Base-by-base conservation (phyloP, 2,329 filamentous ascomycete species). In the Xylaria sp. region DNA sequence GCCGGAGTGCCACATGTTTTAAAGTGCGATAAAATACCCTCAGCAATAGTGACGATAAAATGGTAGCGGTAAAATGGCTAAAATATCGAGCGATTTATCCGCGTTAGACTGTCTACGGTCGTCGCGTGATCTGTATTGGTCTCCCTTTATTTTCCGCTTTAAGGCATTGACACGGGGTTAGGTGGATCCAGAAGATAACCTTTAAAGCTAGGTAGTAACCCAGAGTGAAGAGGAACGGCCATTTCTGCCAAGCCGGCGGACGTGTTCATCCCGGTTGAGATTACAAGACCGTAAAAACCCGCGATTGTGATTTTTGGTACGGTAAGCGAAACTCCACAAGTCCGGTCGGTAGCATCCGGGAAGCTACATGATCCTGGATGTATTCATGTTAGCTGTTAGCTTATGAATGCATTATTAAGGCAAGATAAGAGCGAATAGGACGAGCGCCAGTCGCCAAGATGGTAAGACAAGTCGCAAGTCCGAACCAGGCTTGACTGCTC, bases 21-120 rank as follows among this genome's bases (percentile, higher is more conserved):
- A 51, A 55, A 54, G 20, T 58, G n/a, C 25, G 31, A 52, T 33
- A 43, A 9, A 52, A 33, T 28, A 20, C 23, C n/a, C 25, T 46
- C 36, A 25, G 36, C 28, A 39, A 28, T 36, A 15, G 31, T 56
- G 43, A 59, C 15, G 20, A 33, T 20, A 33, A 20, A 52, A 56
- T 41, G 31, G 49, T n/a, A 52, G 28, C 33, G 51, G 43, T 46
- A 67, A 64, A 62, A 49, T 69, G 64, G 69, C 36, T 69, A 67
- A 69, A 69, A 58, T 49, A 55, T 48, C 46, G 51, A 55, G 25
- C 15, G n/a, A 61, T 69, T 63, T 66, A 71, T 48, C 66, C 69
- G 56, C 57, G 57, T 56, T 67, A 66, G 56, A 36, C 62, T 41
- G 41, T 62, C 23, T 67, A 54, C 48, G 67, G 67, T 6, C 48